Base-by-base conservation (phyloP, 257 asterid species). In the Plantago ovata region DNA sequence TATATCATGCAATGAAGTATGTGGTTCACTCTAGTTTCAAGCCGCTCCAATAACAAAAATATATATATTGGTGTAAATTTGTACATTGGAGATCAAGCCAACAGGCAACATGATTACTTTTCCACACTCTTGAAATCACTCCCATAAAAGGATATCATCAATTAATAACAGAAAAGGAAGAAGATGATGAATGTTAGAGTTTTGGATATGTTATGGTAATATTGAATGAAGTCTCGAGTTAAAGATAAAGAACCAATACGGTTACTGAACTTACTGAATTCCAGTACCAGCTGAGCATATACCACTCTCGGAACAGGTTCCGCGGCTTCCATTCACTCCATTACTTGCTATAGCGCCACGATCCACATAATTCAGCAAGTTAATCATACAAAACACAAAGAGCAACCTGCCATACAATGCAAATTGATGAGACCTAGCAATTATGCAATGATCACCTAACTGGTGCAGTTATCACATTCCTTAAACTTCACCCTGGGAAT, bases 301-400 rank as follows among this genome's bases (percentile, higher is more conserved):
- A 55, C 96, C 95, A 67, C 60, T 33, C 18, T 69, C 62, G 3
- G 79, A 61, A 74, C 96, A 87, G 72, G 69, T 61, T 74, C 28
- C 61, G 20, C 62, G 80, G 68, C 82, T 84, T 61, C 96, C 96
- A 64, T 87, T 87, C 39, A 87, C 96, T 51, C 96, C 96, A 64
- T 87, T 87, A 77, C 96, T 87, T 10, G 95, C 96, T 72, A 87
- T 87, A 56, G 89, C 81, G 49, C 96, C 96, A 7, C 96, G 92
- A 68, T 87, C 96, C 20, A 87, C 61, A 79, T 84, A 87, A 72
- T 87, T 87, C 54, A 87, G 45, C 47, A 87, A 75, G 80, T 84
- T 84, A 72, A 87, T 82, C 20, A 79, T 45, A 58, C 95, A 87
- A 47, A 87, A 87, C 38, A 84, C 73, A 28, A 60, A 72, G 49